These are phyloP conservation scores for Candida sanyaensis DNA, from an alignment of 1,139 yeast genomes.

Conservation along the genomic window DNA sequence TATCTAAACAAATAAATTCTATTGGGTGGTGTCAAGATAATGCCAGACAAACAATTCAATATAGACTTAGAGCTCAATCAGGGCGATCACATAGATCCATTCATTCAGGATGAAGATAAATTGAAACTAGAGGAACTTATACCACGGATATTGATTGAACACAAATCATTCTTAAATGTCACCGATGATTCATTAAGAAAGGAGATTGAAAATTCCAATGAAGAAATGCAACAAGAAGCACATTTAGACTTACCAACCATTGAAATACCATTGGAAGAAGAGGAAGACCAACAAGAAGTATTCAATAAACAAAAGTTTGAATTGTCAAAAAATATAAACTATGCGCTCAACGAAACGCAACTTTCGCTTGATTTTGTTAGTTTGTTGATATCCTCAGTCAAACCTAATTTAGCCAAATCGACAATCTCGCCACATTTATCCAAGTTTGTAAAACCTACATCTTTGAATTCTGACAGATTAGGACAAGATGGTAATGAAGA, in stretches of 20 bases:
- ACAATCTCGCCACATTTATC: slow-evolving; percentile 89
- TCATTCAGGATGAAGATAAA: slow-evolving; percentile 41
- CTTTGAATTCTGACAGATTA: slow-evolving; percentile 69
- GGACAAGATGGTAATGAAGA: slow-evolving; percentile 24
- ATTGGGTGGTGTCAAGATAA: neutral
- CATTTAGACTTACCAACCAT: slow-evolving; percentile 10
- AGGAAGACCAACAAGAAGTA: slow-evolving; percentile 36
- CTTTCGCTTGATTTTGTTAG: slow-evolving; percentile 86
- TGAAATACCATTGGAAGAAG: slow-evolving; percentile 1
- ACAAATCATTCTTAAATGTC: slow-evolving; percentile 45
- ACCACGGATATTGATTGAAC: slow-evolving; percentile 40
- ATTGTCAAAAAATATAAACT: slow-evolving; percentile 54
- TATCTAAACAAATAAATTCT: neutral
- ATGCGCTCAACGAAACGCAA: slow-evolving; percentile 88
- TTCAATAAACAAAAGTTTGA: slow-evolving; percentile 60
- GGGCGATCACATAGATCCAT: slow-evolving; percentile 37
- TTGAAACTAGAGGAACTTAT: slow-evolving; percentile 41
- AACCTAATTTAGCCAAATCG: slow-evolving; percentile 82
- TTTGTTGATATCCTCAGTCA: slow-evolving; percentile 71
- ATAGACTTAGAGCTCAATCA: slow-evolving; percentile 20
- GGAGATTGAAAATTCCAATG: slow-evolving; percentile 18
- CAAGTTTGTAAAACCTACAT: slow-evolving; percentile 76
- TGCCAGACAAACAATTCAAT: slow-evolving; percentile 22
- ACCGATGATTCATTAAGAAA: slow-evolving; percentile 54
- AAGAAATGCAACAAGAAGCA: neutral